phyloP scores from a whole-genome alignment of 306 rosid species.

The Adenanthera pavonina region DNA sequence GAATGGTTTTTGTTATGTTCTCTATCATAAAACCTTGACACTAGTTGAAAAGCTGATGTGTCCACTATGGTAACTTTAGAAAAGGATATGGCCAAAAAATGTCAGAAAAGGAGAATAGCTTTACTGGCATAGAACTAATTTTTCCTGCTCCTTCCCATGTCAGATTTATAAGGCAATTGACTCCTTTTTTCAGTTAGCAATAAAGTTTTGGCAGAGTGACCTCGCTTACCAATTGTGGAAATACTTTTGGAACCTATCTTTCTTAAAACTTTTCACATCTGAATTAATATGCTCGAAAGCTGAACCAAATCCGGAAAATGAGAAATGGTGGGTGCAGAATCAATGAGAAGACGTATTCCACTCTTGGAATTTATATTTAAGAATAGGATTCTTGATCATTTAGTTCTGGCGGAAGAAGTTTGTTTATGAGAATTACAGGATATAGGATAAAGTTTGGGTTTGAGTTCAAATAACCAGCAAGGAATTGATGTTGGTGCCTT shows the following conservation, averaged over 20 bases:
- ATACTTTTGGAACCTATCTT: conserved; percentile 3
- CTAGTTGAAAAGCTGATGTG: background rate
- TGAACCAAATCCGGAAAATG: conserved; percentile 7
- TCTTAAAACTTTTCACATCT: background rate
- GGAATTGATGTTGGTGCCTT: background rate
- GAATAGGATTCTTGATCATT: background rate
- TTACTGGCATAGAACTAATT: background rate
- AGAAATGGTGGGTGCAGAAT: background rate
- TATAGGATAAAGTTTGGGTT: background rate
- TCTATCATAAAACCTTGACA: background rate
- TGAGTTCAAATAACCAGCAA: background rate
- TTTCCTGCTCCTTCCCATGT: background rate
- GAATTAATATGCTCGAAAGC: conserved; percentile 12
- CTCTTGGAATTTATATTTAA: background rate
- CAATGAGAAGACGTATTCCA: conserved; percentile 17
- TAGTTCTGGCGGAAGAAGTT: conserved; percentile 8
- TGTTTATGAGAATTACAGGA: background rate
- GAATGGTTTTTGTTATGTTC: background rate
- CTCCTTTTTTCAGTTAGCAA: background rate
- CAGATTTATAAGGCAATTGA: conserved; percentile 3
- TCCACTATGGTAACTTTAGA: background rate
- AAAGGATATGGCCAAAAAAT: background rate
- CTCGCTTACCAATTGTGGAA: background rate
- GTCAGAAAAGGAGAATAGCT: background rate
- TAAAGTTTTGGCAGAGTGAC: conserved; percentile 3